These are phyloP conservation scores for Lantana camara DNA, from an alignment of 257 asterid species.

Conservation along the genomic window DNA sequence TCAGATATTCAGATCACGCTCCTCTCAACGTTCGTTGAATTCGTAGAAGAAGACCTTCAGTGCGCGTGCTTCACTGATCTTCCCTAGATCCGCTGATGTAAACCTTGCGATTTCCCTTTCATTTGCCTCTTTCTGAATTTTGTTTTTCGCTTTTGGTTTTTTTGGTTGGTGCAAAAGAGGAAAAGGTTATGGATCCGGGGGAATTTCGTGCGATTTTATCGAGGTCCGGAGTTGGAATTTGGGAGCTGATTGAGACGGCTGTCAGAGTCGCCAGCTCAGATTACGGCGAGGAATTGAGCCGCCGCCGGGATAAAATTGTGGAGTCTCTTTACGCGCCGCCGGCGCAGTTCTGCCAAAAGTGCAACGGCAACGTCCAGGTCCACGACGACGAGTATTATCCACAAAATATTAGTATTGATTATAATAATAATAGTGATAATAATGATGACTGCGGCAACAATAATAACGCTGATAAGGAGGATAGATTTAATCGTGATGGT, in stretches of 20 bases:
- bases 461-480: neutral
- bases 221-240: conserved; percentile 57
- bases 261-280: conserved; percentile 62
- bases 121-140: neutral
- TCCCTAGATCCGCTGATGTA: conserved; percentile 36
- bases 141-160: too few species aligned
- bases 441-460: conserved; percentile 6
- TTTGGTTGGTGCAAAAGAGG: neutral
- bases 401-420: conserved; percentile 15
- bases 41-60: conserved; percentile 1
- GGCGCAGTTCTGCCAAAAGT: conserved; percentile 46
- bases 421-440: conserved; percentile 18
- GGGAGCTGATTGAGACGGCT: conserved; percentile 75
- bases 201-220: conserved; percentile 60
- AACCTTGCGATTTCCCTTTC: conserved; percentile 17
- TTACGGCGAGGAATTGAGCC: conserved; percentile 55
- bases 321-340: conserved; percentile 56
- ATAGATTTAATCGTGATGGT: conserved; percentile 6
- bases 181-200: conserved; percentile 56
- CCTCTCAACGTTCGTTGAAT: conserved; percentile 23
- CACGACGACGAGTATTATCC: conserved; percentile 40
- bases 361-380: conserved; percentile 36
- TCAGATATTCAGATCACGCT: conserved; percentile 34
- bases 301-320: conserved; percentile 66
- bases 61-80: conserved; percentile 12